phyloP scores from a whole-genome alignment of 129 eudicot genomes.

The carrot (Daucus carota) region DH1_v3.0 NC_030387.2:4044001-4044500 shows the following conservation, averaged over 20 bases:
- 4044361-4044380: too few relatives aligned
- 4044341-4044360: too few relatives aligned
- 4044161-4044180: too few relatives aligned
- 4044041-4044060: not conserved
- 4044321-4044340: too few relatives aligned
- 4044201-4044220: not conserved
- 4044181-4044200: not conserved
- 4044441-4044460: too few relatives aligned
- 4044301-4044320: too few relatives aligned
- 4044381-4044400: too few relatives aligned
- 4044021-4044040: not conserved
- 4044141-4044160: not conserved
- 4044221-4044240: not conserved
- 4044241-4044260: not conserved
- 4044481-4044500: too few relatives aligned
- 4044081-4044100: not conserved
- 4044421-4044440: too few relatives aligned
- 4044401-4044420: too few relatives aligned
- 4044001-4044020: not conserved
- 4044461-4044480: too few relatives aligned
- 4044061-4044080: not conserved
- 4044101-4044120: not conserved
- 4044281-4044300: too few relatives aligned
- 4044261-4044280: not conserved
- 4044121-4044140: not conserved